Conservation (phyloP, 495 filamentous ascomycete species). For the Collariella sp. region DNA sequence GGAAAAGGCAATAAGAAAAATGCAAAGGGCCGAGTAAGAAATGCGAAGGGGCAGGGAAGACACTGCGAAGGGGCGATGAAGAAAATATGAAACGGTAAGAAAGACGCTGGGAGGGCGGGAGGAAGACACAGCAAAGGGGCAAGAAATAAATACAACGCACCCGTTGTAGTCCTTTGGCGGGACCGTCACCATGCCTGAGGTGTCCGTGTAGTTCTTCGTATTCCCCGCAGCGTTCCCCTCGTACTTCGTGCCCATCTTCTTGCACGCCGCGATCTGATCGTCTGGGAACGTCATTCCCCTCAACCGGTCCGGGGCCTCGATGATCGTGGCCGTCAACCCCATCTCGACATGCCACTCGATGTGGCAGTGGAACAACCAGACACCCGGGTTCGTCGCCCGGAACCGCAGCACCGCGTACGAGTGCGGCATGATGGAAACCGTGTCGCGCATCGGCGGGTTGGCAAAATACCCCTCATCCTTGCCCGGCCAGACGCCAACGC, state of each 20-base stretch:
- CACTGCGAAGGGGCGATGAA: too few species aligned
- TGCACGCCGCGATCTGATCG: constrained; percentile 53
- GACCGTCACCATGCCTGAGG: constrained; percentile 43
- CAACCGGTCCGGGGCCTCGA: constrained; percentile 59
- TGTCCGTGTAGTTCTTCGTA: constrained; percentile 50
- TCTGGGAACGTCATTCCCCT: constrained; percentile 53
- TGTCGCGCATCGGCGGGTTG: constrained; percentile 45
- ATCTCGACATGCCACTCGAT: constrained; percentile 72
- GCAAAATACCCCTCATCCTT: constrained; percentile 36
- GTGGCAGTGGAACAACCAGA: constrained; percentile 78
- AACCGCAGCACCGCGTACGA: constrained; percentile 53
- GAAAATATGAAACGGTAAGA: neutral
- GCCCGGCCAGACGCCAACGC: constrained; percentile 32
- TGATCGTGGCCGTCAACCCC: constrained; percentile 61
- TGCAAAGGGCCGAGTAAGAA: too few species aligned
- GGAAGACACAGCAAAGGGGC: neutral
- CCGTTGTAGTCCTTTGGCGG: constrained; percentile 35
- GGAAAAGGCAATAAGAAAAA: too few species aligned
- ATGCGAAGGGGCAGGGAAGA: too few species aligned
- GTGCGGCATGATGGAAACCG: constrained; percentile 43
- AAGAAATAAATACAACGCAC: constrained; percentile 19
- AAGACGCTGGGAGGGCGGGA: neutral
- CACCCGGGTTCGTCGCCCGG: constrained; percentile 59
- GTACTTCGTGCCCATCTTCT: constrained; percentile 38
- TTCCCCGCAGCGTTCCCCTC: constrained; percentile 73